These are phyloP conservation scores for Pezicula neosporulosa DNA, from an alignment of 2,329 filamentous ascomycete genomes.

Conservation along the genomic window DNA sequence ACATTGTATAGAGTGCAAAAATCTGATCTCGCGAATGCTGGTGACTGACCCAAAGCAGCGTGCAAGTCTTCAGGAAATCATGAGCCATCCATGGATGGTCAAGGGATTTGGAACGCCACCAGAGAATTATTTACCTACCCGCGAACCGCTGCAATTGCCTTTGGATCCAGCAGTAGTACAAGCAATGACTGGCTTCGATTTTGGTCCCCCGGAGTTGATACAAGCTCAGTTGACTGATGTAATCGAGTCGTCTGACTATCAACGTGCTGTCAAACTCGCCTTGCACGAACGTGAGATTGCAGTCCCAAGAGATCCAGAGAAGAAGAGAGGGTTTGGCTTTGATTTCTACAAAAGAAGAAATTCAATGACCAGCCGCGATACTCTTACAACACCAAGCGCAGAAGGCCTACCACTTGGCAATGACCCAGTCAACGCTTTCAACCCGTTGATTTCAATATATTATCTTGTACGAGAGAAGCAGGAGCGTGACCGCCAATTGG, in stretches of 20 bases:
- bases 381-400: slow-evolving; percentile 75
- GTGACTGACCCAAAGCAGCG: slow-evolving; percentile 89
- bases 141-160: slow-evolving; percentile 82
- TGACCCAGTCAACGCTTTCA: slow-evolving; percentile 91
- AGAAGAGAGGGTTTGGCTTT: slow-evolving; percentile 81
- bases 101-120: slow-evolving; percentile 86
- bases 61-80: slow-evolving; percentile 84
- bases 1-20: slow-evolving; percentile 73
- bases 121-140: slow-evolving; percentile 80
- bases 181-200: slow-evolving; percentile 98
- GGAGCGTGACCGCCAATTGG: slow-evolving; percentile 64
- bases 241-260: slow-evolving; percentile 93
- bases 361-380: slow-evolving; percentile 85
- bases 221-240: slow-evolving; percentile 75
- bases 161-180: slow-evolving; percentile 80
- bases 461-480: slow-evolving; percentile 95
- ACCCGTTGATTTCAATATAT: slow-evolving; percentile 89
- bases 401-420: slow-evolving; percentile 79
- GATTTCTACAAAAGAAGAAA: slow-evolving; percentile 96
- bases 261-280: slow-evolving; percentile 71
- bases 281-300: slow-evolving; percentile 62
- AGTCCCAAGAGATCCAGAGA: slow-evolving; percentile 64
- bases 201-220: slow-evolving; percentile 83
- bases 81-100: slow-evolving; percentile 92
- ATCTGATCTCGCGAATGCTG: slow-evolving; percentile 90